Percentiles rank a stretch among this genome's conserved stretches.
Evolutionary conservation across 2,329 filamentous ascomycete species (phyloP).

Genomic region (Cercospora sojina): DNA sequence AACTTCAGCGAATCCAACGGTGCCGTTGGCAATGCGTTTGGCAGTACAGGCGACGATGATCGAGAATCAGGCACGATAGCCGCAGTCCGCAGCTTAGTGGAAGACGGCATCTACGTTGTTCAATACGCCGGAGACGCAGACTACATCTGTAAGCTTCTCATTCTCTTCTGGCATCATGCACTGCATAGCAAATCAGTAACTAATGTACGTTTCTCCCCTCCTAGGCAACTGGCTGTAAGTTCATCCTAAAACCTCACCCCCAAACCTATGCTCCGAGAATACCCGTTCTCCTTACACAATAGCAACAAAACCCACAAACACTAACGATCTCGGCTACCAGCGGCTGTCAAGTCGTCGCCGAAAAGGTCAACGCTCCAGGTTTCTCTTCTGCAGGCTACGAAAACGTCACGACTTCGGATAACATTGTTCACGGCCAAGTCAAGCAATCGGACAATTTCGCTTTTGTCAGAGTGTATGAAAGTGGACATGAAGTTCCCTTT

Average conservation of each 20-base stretch:
- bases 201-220: not conserved
- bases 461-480: conserved; percentile 53
- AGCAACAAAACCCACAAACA: not conserved
- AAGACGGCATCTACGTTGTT: conserved; percentile 44
- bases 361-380: conserved; percentile 43
- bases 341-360: conserved; percentile 45
- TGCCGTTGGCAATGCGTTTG: conserved; percentile 48
- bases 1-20: conserved; percentile 55
- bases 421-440: conserved; percentile 54
- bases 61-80: conserved; percentile 46
- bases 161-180: not conserved
- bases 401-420: conserved; percentile 43
- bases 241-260: not conserved
- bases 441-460: conserved; percentile 53
- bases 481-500: conserved; percentile 54
- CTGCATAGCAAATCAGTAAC: not conserved
- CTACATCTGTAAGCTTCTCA: conserved; percentile 40
- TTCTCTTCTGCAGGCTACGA: conserved; percentile 50
- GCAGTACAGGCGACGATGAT: conserved; percentile 52
- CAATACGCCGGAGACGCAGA: conserved; percentile 52
- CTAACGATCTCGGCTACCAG: conserved; percentile 33
- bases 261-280: conserved; percentile 5
- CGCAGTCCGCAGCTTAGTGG: conserved; percentile 42
- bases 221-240: conserved; percentile 42
- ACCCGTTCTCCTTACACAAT: not conserved